A percentile compares a stretch with the other conserved stretches of the same genome.
Conservation (phyloP, 306 rosid genomes). For the Vachellia pachyceras region DNA sequence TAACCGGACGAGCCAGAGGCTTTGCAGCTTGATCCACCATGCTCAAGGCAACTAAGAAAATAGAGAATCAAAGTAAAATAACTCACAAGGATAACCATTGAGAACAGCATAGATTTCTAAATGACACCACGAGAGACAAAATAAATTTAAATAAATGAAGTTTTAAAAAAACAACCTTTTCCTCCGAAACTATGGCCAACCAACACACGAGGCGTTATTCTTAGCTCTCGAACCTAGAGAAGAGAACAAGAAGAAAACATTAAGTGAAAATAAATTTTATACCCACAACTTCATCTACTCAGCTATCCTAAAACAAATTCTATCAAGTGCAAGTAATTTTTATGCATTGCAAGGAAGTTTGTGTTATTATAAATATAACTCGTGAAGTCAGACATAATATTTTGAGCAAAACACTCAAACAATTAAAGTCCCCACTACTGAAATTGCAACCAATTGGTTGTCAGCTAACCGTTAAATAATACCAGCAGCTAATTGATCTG, state of each 20-base stretch:
- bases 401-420: neutral
- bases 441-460: slow-evolving; percentile 1
- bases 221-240: slow-evolving; percentile 72
- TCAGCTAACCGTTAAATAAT: slow-evolving; percentile 17
- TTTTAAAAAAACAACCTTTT: slow-evolving; percentile 56
- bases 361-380: slow-evolving; percentile 18
- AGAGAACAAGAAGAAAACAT: slow-evolving; percentile 36
- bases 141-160: neutral
- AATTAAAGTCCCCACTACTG: slow-evolving; percentile 25
- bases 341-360: slow-evolving; percentile 14
- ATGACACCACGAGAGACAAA: neutral
- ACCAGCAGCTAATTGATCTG: slow-evolving; percentile 9
- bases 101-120: slow-evolving; percentile 4
- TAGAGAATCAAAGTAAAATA: slow-evolving; percentile 38
- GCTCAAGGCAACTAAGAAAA: slow-evolving; percentile 79
- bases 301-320: slow-evolving; percentile 17
- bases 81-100: no score
- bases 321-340: neutral
- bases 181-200: slow-evolving; percentile 99
- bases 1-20: slow-evolving; percentile 96
- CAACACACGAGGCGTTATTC: slow-evolving; percentile 83
- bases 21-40: slow-evolving; percentile 99
- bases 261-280: slow-evolving; percentile 7
- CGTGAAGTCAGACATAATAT: slow-evolving; percentile 4
- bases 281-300: neutral